Evolutionary conservation across 306 rosid species (phyloP), one percentile per base, ranked within the genome.

Genomic region (Senna tora): DNA sequence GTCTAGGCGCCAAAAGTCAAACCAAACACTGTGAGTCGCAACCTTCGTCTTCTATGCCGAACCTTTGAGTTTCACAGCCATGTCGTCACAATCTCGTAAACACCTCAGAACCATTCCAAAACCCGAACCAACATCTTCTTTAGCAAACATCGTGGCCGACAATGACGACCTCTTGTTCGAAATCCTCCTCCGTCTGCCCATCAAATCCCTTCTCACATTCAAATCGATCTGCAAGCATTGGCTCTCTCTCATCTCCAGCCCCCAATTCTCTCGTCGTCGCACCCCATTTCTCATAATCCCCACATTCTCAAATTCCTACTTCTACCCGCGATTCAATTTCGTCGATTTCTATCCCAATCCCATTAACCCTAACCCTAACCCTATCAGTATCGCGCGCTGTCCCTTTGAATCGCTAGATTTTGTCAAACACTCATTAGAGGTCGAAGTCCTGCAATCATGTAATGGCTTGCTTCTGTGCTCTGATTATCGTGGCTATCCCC

Each of bases 141-240:
- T 69, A 4, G 67, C 74, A 7, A 45, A 20, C 15, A 11, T 7
- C 8, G 25, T 75, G 17, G 69, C 73, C 74, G 19, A 19, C 65
- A 56, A 71, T 16, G 71, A 75, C 14, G 80, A 80, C 42, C 74
- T 80, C 15, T 21, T 75, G 11, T 12, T 50, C 16, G 16, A 66
- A 17, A 33, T 33, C 38, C 76, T 80, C 42, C 49, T 74, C 11
- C 84, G 73, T 7, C 34, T 75, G 38, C 74, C 82, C 69, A 50
- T 60, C 16, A 54, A 71, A 56, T 71, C 55, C 41, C 62, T 78
- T 41, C 46, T 72, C 39, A 13, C 7, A 34, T 80, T 78, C 69
- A 71, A 78, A 71, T 78, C 74, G 13, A 73, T 75, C 16, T 80
- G 71, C 52, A 80, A 65, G 20, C 74, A 60, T n/a, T n/a, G n/a